Base-by-base conservation (phyloP, 2,329 filamentous ascomycete genomes). In the Aspergillus sojae region DNA sequence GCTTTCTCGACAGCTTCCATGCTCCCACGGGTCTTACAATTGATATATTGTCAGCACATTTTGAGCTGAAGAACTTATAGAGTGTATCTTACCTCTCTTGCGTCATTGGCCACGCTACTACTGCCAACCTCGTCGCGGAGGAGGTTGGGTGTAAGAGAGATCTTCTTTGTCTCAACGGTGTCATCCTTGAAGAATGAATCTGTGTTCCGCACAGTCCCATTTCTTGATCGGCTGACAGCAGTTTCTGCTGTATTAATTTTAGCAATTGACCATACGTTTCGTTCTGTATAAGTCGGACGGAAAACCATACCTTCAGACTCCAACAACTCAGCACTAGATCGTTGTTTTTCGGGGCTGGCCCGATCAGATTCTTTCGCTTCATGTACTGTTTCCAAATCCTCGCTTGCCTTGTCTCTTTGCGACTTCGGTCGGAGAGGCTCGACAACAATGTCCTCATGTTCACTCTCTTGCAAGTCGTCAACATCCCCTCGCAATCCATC, bases 151-250 rank as follows among this genome's bases (percentile, higher is more conserved):
- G 95, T 99, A 52, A 99, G 86, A 0, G 94, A 96, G 69, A 99
- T 98, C 81, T 98, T 98, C 78, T 96, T 93, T 3, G 95, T 97
- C 78, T 98, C 95, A 43, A 93, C 91, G 36, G 88, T 93, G 73
- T 99, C 94, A 73, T 98, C 95, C 78, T 93, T 96, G 84, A 97
- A 97, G 83, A 98, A 97, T 1, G 94, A 97, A 78, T 98, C 94
- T 5, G 93, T 94, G 75, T 96, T 96, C 67, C 94, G 88, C 52
- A 97, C 86, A 26, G 91, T 94, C 48, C 93, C 93, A 70, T 96
- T 96, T 67, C 90, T 88, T 41, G 92, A 93, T 74, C 90, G 77
- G 74, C 74, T 80, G 70, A 76, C 70, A 26, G 68, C 71, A 55
- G 70, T 68, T 67, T 74, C 72, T 68, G 68, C 70, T 71, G 61